phyloP scores from a whole-genome alignment of 2,329 filamentous ascomycete species.

The Helotiales sp. region DNA sequence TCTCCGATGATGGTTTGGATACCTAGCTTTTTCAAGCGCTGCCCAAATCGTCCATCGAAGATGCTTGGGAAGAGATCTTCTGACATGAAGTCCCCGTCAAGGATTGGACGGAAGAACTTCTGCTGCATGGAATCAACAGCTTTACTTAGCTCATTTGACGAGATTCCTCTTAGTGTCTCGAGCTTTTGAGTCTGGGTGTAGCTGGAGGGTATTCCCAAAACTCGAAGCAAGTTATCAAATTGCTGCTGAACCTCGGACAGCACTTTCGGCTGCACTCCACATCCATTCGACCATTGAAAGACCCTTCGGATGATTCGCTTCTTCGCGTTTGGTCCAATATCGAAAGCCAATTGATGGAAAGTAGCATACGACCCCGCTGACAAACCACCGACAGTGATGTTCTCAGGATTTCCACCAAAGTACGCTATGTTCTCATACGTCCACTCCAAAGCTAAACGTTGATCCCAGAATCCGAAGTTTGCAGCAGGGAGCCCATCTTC shows the following conservation, averaged over 20 bases:
- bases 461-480: slow-evolving; percentile 48
- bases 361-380: slow-evolving; percentile 45
- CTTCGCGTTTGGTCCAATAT: slow-evolving; percentile 13
- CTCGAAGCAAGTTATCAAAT: slow-evolving; percentile 17
- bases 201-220: slow-evolving; percentile 10
- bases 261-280: slow-evolving; percentile 44
- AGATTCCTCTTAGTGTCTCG: slow-evolving; percentile 8
- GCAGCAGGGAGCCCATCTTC: slow-evolving; percentile 34
- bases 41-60: slow-evolving; percentile 13
- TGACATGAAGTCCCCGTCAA: slow-evolving; percentile 19
- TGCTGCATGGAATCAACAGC: slow-evolving; percentile 15
- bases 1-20: slow-evolving; percentile 22
- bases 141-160: slow-evolving; percentile 7
- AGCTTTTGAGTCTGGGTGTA: slow-evolving; percentile 5
- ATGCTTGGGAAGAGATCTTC: slow-evolving; percentile 15
- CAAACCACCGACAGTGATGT: slow-evolving; percentile 45
- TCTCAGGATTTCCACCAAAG: slow-evolving; percentile 42
- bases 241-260: slow-evolving; percentile 24
- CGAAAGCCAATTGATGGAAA: slow-evolving; percentile 21
- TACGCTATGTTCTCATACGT: slow-evolving; percentile 45
- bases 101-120: slow-evolving; percentile 20
- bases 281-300: slow-evolving; percentile 41
- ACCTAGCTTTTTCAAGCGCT: slow-evolving; percentile 14
- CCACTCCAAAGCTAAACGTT: slow-evolving; percentile 51
- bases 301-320: slow-evolving; percentile 18